phyloP scores from a whole-genome alignment of 2,329 filamentous ascomycete species.

The Podosphaera leucotricha region DNA sequence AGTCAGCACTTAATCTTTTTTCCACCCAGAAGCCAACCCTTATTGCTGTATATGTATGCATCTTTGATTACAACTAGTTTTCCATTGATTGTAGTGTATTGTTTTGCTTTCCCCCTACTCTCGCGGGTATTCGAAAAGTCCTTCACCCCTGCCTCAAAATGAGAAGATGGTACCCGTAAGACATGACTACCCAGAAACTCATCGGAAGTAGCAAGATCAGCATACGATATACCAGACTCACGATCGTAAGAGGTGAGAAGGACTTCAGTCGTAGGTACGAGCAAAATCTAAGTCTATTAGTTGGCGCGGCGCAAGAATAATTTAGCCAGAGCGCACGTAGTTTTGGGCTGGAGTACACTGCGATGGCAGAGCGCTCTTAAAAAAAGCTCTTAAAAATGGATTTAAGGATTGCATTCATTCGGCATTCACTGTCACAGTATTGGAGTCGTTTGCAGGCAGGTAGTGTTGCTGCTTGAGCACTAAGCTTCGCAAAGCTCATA shows the following conservation, averaged over 20 bases:
- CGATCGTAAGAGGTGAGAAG: conserved; percentile 71
- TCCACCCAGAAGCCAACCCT: conserved; percentile 33
- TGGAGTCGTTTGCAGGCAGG: conserved; percentile 2
- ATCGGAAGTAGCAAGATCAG: conserved; percentile 67
- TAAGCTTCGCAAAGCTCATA: too few species aligned
- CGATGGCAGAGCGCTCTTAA: conserved; percentile 74
- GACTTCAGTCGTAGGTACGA: conserved; percentile 82
- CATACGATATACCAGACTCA: conserved; percentile 53
- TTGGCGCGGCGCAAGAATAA: neutral
- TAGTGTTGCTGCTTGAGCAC: neutral
- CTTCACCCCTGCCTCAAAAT: conserved; percentile 28
- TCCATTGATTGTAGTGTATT: conserved; percentile 80
- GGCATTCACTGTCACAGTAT: conserved; percentile 9
- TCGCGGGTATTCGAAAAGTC: conserved; percentile 51
- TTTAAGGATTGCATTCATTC: conserved; percentile 95
- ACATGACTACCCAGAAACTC: conserved; percentile 97
- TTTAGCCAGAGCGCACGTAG: conserved; percentile 31
- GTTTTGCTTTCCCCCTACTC: conserved; percentile 75
- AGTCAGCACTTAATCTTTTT: conserved; percentile 9
- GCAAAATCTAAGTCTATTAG: conserved; percentile 36
- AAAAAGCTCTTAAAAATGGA: conserved; percentile 95
- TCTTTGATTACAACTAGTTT: conserved; percentile 89
- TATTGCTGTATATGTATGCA: conserved; percentile 80
- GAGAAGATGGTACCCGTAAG: conserved; percentile 47
- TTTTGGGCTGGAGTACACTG: conserved; percentile 85